Conservation (phyloP, 2,329 filamentous ascomycete species). For the Diaporthe sp. region DNA sequence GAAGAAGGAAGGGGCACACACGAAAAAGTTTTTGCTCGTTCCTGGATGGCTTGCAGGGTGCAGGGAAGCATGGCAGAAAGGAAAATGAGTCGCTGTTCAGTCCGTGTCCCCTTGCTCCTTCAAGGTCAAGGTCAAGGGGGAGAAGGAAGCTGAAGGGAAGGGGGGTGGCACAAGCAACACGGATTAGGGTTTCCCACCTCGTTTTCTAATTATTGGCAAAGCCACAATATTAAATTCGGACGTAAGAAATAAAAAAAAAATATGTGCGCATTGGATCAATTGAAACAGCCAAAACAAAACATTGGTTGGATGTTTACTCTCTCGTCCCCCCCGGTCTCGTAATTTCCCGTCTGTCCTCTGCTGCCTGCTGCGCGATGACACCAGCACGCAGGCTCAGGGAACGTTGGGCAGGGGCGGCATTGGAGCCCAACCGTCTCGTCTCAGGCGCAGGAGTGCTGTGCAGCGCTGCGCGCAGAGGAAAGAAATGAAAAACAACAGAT, state of each 20-base stretch:
- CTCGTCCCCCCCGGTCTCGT: conserved; percentile 13
- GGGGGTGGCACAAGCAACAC: conserved; percentile 10
- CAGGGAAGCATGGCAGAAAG: conserved; percentile 14
- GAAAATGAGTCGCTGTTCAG: conserved; percentile 9
- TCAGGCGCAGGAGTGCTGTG: too few relatives aligned
- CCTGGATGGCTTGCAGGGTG: conserved; percentile 14
- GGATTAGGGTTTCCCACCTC: conserved; percentile 21
- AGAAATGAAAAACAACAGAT: background rate
- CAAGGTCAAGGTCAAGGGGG: conserved; percentile 8
- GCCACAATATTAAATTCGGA: conserved; percentile 15
- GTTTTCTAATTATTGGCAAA: conserved; percentile 11
- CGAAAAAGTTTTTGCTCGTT: conserved; percentile 11
- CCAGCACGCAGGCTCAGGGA: background rate
- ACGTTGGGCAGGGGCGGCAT: conserved; percentile 15
- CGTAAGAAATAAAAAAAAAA: background rate
- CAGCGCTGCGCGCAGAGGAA: background rate
- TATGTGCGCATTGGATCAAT: conserved; percentile 23
- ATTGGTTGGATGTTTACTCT: conserved; percentile 9
- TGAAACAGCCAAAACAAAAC: conserved; percentile 18
- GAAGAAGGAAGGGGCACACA: background rate
- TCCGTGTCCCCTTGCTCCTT: background rate
- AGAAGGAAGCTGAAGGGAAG: background rate
- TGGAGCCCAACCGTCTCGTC: conserved; percentile 24
- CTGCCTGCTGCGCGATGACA: background rate
- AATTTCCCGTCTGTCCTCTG: background rate